Conservation (phyloP, 2,329 filamentous ascomycete genomes). For the Penicillium sclerotiorum region DNA sequence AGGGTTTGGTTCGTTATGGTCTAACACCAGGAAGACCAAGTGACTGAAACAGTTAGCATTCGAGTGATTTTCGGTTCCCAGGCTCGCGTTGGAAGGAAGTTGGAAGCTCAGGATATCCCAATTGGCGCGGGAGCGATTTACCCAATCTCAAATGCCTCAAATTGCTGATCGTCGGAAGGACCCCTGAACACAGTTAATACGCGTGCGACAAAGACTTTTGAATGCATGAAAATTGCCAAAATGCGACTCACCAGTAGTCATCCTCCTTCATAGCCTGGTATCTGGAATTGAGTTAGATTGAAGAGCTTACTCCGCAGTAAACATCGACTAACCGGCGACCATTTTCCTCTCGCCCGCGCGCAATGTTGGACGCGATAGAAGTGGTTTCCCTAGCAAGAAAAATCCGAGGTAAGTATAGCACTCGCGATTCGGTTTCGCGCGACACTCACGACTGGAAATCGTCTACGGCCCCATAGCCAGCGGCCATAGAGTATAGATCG, state of each 20-base stretch:
- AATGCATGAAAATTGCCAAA: neutral
- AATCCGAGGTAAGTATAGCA: neutral
- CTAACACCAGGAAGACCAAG: constrained; percentile 19
- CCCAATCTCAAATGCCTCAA: constrained; percentile 23
- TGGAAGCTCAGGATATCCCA: too few relatives aligned
- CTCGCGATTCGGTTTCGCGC: neutral
- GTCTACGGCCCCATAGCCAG: constrained; percentile 4
- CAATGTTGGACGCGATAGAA: constrained; percentile 17
- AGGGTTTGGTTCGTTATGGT: constrained; percentile 16
- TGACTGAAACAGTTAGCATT: constrained; percentile 11
- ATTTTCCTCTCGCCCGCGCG: constrained; percentile 18
- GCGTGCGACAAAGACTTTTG: too few relatives aligned
- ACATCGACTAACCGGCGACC: constrained; percentile 14
- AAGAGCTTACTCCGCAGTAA: neutral
- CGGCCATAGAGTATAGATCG: constrained; percentile 7
- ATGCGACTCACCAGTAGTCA: constrained; percentile 20
- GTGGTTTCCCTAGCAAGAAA: constrained; percentile 17
- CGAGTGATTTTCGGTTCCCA: neutral
- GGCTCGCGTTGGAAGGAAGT: too few relatives aligned
- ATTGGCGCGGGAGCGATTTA: constrained; percentile 5
- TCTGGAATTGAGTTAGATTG: constrained; percentile 8
- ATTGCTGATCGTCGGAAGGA: constrained; percentile 23
- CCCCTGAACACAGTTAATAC: constrained; percentile 8
- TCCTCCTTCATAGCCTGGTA: constrained; percentile 21
- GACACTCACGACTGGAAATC: constrained; percentile 19